Evolutionary conservation across 1,284 basidiomycete species (phyloP), one percentile per base, ranked within the genome.

Genomic region (Stereum hirsutum): DNA sequence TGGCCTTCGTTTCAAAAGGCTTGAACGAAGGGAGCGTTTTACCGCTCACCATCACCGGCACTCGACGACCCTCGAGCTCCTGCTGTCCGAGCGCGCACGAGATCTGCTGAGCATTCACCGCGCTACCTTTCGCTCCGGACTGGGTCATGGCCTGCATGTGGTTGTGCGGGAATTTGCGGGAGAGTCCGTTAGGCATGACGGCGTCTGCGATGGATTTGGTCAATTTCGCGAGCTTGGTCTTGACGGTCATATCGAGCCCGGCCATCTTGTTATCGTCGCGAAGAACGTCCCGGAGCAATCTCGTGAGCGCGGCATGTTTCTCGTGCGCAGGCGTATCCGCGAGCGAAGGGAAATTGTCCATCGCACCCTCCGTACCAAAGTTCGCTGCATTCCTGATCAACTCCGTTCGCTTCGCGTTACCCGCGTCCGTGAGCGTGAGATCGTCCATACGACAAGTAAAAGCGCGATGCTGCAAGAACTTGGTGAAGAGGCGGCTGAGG

Each of bases 381-480:
- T 78, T 76, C 46, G 75, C 70, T 14, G 81, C 88, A 15, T 76
- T 70, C 32, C 75, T 68, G 12, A 99, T 65, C 38, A 97, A 74
- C 40, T 80, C 69, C 43, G 74, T 69, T 47, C 96, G 76, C 46
- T 70, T 71, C 26, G 64, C 61, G 61, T 99, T 87, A 24, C 93
- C 95, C 47, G 82, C 77, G 0, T 75, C 73, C 19, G 92, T 97
- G 31, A 99, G 73, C 42, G 89, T 81, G 39, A 99, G 72, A 67
- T 99, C 96, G 65, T 99, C 96, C 91, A 99, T 98, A 34, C 96
- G 83, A 67, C 96, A 99, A 2, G 95, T 94, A 66, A 99, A 99
- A 0, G 92, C 96, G 30, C 93, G 87, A 58, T 93, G 89, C 58
- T 99, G 95, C 39, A 99, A 72, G 66, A 90, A 98, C 61, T 97